These are phyloP conservation scores for Barnettozyma populi DNA, from an alignment of 805 yeast species.

Conservation along the genomic window DNA sequence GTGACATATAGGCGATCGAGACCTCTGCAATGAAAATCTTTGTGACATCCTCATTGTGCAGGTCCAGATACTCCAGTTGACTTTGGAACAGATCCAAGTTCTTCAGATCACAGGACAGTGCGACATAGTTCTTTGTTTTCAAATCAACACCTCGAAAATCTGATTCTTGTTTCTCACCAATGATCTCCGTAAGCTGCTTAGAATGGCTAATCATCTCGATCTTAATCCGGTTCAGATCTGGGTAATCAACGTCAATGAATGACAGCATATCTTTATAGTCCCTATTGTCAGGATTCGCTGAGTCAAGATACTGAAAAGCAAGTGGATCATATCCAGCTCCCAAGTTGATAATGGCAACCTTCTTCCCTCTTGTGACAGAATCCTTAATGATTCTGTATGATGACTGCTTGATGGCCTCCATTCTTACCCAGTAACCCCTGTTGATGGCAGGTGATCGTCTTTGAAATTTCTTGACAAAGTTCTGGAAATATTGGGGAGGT, in stretches of 20 bases:
- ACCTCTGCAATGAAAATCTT: slow-evolving; percentile 76
- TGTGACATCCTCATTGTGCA: slow-evolving; percentile 28
- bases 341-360: slow-evolving; percentile 51
- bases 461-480: slow-evolving; percentile 60
- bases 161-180: slow-evolving; percentile 29
- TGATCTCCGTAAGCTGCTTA: slow-evolving; percentile 39
- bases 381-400: slow-evolving; percentile 41
- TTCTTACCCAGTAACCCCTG: slow-evolving; percentile 78
- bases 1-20: slow-evolving; percentile 74
- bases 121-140: slow-evolving; percentile 42
- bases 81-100: slow-evolving; percentile 34
- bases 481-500: slow-evolving; percentile 47
- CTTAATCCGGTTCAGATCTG: slow-evolving; percentile 58
- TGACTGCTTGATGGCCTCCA: slow-evolving; percentile 58
- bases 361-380: slow-evolving; percentile 17
- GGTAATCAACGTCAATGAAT: slow-evolving; percentile 72
- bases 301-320: slow-evolving; percentile 46
- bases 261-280: slow-evolving; percentile 29
- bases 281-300: slow-evolving; percentile 25
- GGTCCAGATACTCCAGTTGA: slow-evolving; percentile 14
- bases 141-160: slow-evolving; percentile 25
- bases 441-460: slow-evolving; percentile 77
- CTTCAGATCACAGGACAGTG: slow-evolving; percentile 65
- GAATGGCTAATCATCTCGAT: slow-evolving; percentile 44
- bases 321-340: slow-evolving; percentile 77